A percentile compares a stretch with the other conserved stretches of the same genome.
These are phyloP conservation scores for Phytopythium aichiense DNA, from an alignment of 352 stramenopile species.

Conservation along the genomic window DNA sequence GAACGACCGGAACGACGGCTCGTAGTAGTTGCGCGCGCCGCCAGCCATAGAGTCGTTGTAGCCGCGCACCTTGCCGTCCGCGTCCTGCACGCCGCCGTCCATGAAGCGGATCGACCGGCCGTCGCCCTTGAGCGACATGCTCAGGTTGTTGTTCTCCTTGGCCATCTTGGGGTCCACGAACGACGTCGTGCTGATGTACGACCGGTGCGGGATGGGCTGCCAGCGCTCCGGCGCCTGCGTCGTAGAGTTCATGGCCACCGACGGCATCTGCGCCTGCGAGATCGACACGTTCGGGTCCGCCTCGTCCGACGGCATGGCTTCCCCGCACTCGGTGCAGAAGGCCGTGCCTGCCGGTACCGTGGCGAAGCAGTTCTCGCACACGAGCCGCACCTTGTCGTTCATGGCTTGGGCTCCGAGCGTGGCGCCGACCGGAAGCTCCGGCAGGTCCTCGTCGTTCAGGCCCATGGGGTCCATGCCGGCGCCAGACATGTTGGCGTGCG, in stretches of 20 bases:
- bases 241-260: slow-evolving; percentile 74
- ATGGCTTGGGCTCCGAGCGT: slow-evolving; percentile 50
- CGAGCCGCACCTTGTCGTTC: slow-evolving; percentile 68
- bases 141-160: slow-evolving; percentile 50
- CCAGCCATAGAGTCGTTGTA: slow-evolving; percentile 75
- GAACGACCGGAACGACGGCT: slow-evolving; percentile 87
- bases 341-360: slow-evolving; percentile 77
- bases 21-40: slow-evolving; percentile 80
- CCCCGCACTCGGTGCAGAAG: slow-evolving; percentile 87
- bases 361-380: slow-evolving; percentile 89
- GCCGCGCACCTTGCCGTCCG: slow-evolving; percentile 76
- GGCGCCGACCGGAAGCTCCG: slow-evolving; percentile 67
- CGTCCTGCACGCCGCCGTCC: slow-evolving; percentile 79
- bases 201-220: slow-evolving; percentile 81
- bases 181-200: slow-evolving; percentile 82
- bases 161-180: slow-evolving; percentile 86
- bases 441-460: slow-evolving; percentile 51
- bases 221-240: slow-evolving; percentile 77
- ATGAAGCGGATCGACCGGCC: slow-evolving; percentile 85
- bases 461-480: slow-evolving; percentile 39
- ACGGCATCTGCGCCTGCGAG: slow-evolving; percentile 85
- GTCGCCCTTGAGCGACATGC: slow-evolving; percentile 72
- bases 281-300: slow-evolving; percentile 78
- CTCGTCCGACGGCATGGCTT: slow-evolving; percentile 78
- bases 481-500: slow-evolving; percentile 38